Evolutionary conservation across 2,329 filamentous ascomycete genomes (phyloP).

Genomic region (Colletotrichum liriopes): DNA sequence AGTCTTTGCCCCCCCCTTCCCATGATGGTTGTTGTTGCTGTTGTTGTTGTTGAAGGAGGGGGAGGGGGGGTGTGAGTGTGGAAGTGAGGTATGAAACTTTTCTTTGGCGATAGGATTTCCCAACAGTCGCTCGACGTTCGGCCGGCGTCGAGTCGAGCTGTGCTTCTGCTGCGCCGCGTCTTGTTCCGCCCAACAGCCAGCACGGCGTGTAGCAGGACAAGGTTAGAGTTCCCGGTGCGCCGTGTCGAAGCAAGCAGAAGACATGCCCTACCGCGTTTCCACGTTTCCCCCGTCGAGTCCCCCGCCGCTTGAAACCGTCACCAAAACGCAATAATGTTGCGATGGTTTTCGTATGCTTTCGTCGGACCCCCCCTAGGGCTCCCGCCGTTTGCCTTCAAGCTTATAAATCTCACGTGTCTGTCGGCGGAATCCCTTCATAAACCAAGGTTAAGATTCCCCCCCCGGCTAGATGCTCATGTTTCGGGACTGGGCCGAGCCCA

Average conservation of each 20-base stretch:
- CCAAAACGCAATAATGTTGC: not conserved
- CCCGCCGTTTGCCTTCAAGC: not conserved
- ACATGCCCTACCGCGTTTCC: not conserved
- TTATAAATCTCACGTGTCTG: not conserved
- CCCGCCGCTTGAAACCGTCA: slow-evolving; percentile 21
- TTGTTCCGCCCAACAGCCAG: too few species aligned
- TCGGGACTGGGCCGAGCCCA: not conserved
- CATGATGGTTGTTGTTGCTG: not conserved
- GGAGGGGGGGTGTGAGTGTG: not conserved
- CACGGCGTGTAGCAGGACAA: slow-evolving; percentile 15
- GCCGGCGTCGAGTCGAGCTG: not conserved
- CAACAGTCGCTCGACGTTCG: not conserved
- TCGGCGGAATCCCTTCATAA: not conserved
- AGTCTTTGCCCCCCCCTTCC: not conserved
- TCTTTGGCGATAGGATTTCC: slow-evolving; percentile 1
- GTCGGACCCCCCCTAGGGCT: too few species aligned
- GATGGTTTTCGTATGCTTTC: not conserved
- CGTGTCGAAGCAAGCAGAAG: not conserved
- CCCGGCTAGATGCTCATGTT: not conserved
- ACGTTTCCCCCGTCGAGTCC: not conserved
- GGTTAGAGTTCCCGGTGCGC: slow-evolving; percentile 10
- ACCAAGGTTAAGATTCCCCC: not conserved
- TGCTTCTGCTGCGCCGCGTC: not conserved
- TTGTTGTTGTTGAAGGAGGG: not conserved
- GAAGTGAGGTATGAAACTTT: not conserved